Evolutionary conservation across 169 alveolate genomes (phyloP), one percentile per base, ranked within the genome.

Genomic region (Plasmodium vinckei): DNA sequence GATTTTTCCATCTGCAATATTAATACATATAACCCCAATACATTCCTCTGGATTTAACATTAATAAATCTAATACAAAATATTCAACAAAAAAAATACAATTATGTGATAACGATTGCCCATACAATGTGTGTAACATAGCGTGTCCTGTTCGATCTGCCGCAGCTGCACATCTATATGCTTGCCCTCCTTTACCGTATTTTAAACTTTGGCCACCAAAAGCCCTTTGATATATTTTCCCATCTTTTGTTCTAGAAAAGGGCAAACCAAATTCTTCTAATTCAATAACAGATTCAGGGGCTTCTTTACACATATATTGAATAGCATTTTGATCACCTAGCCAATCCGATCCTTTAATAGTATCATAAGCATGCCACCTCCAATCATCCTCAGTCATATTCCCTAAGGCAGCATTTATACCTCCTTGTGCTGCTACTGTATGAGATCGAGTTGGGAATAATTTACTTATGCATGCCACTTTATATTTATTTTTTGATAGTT

Each of bases 321-420:
- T 98, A 88, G 99, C 99, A 89, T 98, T 99, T 92, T 98, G 98
- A 93, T 98, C 99, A 17, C 99, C 99, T n/a, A 98, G 95, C 99
- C 99, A 98, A 93, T 98, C 99, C 10, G 99, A 94, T 25, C 99
- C 99, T 94, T 98, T 98, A 60, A 98, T 99, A 1, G 99, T 98
- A 87, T 98, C 99, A 77, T 97, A 98, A 46, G 98, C 98, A 88
- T 98, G 99, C 98, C 99, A 98, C 72, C 99, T 95, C 99, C 99
- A 98, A 94, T 98, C 99, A 75, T 98, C 99, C 88, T 97, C 99
- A 1, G 97, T 94, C 99, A 97, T 97, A 92, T 98, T 98, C 9
- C 98, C 99, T 12, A 97, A 92, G 1, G 98, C 98, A 17, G 98
- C 98, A 84, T 96, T 97, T 75, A 96, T 95, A 27, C 98, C 98